Base-by-base conservation (phyloP, 106 monocot species). In the Platanthera guangdongensis region DNA sequence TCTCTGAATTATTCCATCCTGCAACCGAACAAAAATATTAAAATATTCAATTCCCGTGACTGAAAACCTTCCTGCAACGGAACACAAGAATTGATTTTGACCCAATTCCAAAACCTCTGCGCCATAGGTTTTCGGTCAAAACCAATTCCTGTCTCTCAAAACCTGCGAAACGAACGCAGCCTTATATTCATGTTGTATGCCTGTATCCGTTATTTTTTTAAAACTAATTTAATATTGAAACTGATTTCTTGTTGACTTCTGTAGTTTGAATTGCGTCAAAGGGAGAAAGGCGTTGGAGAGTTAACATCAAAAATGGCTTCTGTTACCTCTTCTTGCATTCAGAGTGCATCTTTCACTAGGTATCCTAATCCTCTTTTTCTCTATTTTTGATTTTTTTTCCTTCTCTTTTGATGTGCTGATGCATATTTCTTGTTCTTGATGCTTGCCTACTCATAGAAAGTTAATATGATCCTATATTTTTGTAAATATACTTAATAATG, bases 311-410 rank as follows among this genome's bases (percentile, higher is more conserved):
- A 19, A 72, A 72, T 72, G 72, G 72, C 72, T 22, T 50, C 16
- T 50, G 21, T 51, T 72, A 21, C 72, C 18, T 72, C 51, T 72
- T 51, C 51, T 51, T 72, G 11, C 51, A 72, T 72, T 51, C 50
- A 50, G 49, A 51, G 51, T 21, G 50, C 51, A 51, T 1, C 51
- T 72, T 51, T 72, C 15, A 72, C 21, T 10, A 72, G 72, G 72
- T 72, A 72, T 2, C 70, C 46, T 72, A 11, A 47, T 5, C 47
- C 51, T 12, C 22, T 72, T 72, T 51, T 72, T 21, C 18, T 72
- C 51, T 72, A 2, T 22, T 72, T 3, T 51, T 22, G 22, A 3
- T n/a, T 70, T 10, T 39, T 39, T 39, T 39, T 39, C 39, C 39
- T 39, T 39, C 3, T 39, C 39, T 39, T 39, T 39, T 39, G n/a